Conservation (phyloP, 495 filamentous ascomycete species). For the Trypethelium eluteriae region DNA sequence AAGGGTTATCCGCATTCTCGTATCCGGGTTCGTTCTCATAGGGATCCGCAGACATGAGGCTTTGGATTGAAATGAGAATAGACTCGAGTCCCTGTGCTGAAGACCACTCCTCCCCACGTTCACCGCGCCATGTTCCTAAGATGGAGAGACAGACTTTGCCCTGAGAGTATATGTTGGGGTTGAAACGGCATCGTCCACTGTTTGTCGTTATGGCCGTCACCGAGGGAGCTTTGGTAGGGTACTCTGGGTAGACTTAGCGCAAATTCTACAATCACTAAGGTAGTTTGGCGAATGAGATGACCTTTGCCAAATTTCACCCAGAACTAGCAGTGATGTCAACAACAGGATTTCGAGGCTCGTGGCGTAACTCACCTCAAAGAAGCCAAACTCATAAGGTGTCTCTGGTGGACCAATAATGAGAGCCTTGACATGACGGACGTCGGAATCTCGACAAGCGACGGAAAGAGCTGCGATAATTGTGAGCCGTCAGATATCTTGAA, state of each 20-base stretch:
- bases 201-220: conserved; percentile 82
- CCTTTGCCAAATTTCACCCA: conserved; percentile 59
- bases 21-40: conserved; percentile 96
- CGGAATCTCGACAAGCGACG: conserved; percentile 74
- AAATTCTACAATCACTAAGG: conserved; percentile 27
- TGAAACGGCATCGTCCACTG: conserved; percentile 77
- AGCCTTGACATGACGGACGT: conserved; percentile 82
- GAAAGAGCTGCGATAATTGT: conserved; percentile 56
- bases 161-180: conserved; percentile 88
- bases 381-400: conserved; percentile 93
- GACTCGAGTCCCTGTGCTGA: conserved; percentile 93
- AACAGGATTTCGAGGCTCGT: conserved; percentile 19
- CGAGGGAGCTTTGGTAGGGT: conserved; percentile 71
- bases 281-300: conserved; percentile 25
- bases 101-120: conserved; percentile 88
- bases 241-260: conserved; percentile 51
- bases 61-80: conserved; percentile 90
- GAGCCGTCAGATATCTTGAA: conserved; percentile 10
- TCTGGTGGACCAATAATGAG: conserved; percentile 89
- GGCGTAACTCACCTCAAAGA: conserved; percentile 66
- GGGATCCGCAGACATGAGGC: conserved; percentile 85
- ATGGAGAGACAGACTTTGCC: conserved; percentile 89
- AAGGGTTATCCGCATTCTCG: conserved; percentile 64
- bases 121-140: conserved; percentile 82
- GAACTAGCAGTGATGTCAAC: conserved; percentile 43